Percentiles rank a stretch among this genome's conserved stretches.
Evolutionary conservation across 495 filamentous ascomycete species (phyloP).

Genomic region (Penicillium paradoxum): DNA sequence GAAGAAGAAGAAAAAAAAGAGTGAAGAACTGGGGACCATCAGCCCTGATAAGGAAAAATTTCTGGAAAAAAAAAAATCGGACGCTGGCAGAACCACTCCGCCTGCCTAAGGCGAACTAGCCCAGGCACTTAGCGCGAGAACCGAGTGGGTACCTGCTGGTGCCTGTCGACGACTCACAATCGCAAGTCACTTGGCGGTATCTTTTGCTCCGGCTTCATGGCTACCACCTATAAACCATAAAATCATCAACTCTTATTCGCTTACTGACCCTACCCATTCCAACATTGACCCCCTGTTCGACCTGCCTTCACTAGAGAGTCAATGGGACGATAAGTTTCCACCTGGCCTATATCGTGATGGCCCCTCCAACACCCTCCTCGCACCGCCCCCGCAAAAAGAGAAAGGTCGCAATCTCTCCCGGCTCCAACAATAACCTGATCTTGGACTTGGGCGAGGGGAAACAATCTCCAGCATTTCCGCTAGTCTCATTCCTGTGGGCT

Average conservation of each 20-base stretch:
- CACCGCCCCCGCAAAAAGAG: conserved; percentile 59
- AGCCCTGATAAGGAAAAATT: conserved; percentile 33
- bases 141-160: conserved; percentile 14
- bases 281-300: background rate
- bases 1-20: conserved; percentile 23
- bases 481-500: conserved; percentile 89
- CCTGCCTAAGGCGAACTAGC: conserved; percentile 14
- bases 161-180: conserved; percentile 8
- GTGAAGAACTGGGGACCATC: conserved; percentile 16
- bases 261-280: background rate
- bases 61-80: conserved; percentile 30
- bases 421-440: conserved; percentile 49
- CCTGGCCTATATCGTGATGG: conserved; percentile 22
- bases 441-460: conserved; percentile 36
- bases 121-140: conserved; percentile 16
- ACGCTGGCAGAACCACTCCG: conserved; percentile 33
- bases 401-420: conserved; percentile 43
- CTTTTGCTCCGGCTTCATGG: background rate
- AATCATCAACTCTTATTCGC: background rate
- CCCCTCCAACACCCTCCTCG: conserved; percentile 33
- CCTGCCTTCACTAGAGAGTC: conserved; percentile 4
- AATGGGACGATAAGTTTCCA: conserved; percentile 25
- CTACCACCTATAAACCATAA: background rate
- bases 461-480: conserved; percentile 64
- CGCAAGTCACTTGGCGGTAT: conserved; percentile 7